Conservation (phyloP, 176 grass and related monocot species). For the Luzula sylvatica region DNA sequence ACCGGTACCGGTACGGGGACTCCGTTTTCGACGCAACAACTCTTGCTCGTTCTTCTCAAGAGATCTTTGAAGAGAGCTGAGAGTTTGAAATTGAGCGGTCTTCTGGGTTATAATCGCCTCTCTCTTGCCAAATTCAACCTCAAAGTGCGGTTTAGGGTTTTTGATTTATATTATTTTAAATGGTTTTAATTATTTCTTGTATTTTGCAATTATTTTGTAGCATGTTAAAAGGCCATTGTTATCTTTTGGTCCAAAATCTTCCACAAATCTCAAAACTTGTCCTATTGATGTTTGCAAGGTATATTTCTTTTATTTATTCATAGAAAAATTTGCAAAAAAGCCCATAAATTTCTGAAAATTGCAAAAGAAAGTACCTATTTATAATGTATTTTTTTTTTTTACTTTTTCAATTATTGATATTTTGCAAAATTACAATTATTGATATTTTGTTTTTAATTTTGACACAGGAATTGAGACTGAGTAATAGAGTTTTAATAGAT, state of each 20-base stretch:
- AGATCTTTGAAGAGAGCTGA: constrained; percentile 87
- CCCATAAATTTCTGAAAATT: no score
- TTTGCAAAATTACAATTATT: not conserved
- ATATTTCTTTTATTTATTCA: constrained; percentile 23
- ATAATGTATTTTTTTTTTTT: constrained; percentile 14
- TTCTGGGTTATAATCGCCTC: constrained; percentile 71
- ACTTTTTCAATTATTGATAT: not conserved
- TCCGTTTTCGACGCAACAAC: constrained; percentile 67
- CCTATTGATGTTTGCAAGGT: constrained; percentile 87
- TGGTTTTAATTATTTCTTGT: constrained; percentile 11
- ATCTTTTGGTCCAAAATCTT: constrained; percentile 83
- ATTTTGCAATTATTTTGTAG: no score
- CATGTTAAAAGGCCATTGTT: constrained; percentile 75
- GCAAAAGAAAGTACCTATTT: no score
- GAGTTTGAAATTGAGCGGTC: constrained; percentile 61
- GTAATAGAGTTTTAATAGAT: constrained; percentile 59
- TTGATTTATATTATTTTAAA: not conserved
- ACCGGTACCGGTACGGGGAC: constrained; percentile 69
- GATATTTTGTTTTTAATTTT: not conserved
- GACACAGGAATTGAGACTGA: constrained; percentile 72
- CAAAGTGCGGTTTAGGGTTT: constrained; percentile 40
- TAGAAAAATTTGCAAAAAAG: not conserved
- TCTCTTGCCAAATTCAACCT: constrained; percentile 85
- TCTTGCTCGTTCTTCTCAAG: constrained; percentile 86
- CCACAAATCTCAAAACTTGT: constrained; percentile 79